Evolutionary conservation across 2,329 filamentous ascomycete genomes (phyloP).

Genomic region (Didymella pinodella): DNA sequence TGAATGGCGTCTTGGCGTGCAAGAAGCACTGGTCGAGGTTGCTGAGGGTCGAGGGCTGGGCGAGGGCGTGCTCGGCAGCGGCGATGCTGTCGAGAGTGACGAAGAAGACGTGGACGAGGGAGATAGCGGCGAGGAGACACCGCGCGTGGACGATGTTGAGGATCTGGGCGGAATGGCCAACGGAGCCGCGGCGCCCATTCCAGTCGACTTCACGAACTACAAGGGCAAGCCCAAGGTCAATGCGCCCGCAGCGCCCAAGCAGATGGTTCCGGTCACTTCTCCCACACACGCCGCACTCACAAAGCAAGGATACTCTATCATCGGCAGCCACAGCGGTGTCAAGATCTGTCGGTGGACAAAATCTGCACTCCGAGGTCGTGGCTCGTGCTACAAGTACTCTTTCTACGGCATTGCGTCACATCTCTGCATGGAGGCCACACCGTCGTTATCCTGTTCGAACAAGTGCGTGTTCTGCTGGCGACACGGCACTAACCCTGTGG

Average conservation of each 20-base stretch:
- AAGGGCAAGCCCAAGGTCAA: conserved; percentile 61
- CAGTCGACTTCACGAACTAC: conserved; percentile 87
- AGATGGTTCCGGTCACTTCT: conserved; percentile 93
- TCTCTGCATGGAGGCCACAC: conserved; percentile 97
- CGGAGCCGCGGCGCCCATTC: conserved; percentile 60
- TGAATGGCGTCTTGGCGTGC: conserved; percentile 81
- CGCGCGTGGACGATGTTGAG: conserved; percentile 77
- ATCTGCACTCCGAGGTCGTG: conserved; percentile 88
- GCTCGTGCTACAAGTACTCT: conserved; percentile 96
- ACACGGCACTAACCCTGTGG: conserved; percentile 95
- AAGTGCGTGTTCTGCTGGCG: conserved; percentile 99
- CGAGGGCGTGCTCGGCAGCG: conserved; percentile 78
- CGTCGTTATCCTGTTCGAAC: conserved; percentile 93
- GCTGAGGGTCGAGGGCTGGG: conserved; percentile 62
- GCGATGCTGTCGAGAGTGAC: conserved; percentile 84
- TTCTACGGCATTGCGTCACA: conserved; percentile 98
- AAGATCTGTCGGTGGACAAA: conserved; percentile 99
- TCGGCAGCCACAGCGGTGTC: conserved; percentile 93
- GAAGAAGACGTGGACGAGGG: conserved; percentile 69
- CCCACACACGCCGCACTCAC: conserved; percentile 89
- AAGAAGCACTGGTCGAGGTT: conserved; percentile 72
- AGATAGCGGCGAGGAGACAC: conserved; percentile 47
- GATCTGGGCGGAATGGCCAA: conserved; percentile 76
- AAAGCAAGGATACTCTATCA: conserved; percentile 95
- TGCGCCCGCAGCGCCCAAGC: conserved; percentile 65